Evolutionary conservation across 163 green algal genomes (phyloP).

Genomic region (Scenedesmus sp.): DNA sequence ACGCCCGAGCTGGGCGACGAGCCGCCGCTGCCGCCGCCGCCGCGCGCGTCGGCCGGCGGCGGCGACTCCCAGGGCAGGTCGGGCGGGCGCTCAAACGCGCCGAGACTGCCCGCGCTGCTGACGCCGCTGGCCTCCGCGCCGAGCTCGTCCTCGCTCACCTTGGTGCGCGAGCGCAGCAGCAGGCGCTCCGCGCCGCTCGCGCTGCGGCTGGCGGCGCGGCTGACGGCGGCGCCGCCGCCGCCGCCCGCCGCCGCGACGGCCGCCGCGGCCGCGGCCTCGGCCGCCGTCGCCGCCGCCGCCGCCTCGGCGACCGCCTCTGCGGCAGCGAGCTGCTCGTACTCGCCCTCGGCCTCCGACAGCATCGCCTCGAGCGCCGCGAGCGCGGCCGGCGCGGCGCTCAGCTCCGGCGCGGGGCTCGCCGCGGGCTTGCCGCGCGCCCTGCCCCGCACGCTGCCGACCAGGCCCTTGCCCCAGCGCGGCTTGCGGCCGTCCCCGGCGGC

Average conservation of each 20-base stretch:
- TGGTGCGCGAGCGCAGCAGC: too few relatives aligned
- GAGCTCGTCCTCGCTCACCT: too few relatives aligned
- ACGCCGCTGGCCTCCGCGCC: neutral
- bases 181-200: too few relatives aligned
- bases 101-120: slow-evolving; percentile 21
- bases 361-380: slow-evolving; percentile 16
- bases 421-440: neutral
- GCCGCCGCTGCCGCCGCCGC: neutral
- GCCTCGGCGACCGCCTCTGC: neutral
- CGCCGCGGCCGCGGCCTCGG: neutral
- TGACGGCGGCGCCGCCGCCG: too few relatives aligned
- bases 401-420: neutral
- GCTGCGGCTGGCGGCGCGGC: too few relatives aligned
- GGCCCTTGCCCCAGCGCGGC: slow-evolving; percentile 2
- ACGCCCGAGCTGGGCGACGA: slow-evolving; percentile 9
- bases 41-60: neutral
- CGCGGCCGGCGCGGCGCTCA: slow-evolving; percentile 6
- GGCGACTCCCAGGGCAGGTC: slow-evolving; percentile 2
- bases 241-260: neutral
- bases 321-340: too few relatives aligned
- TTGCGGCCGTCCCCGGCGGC: neutral
- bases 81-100: neutral
- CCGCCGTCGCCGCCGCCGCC: neutral
- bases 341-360: slow-evolving; percentile 28
- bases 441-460: neutral